Evolutionary conservation across 192 early-diverging fungal genomes (phyloP), one percentile per base, ranked within the genome.

Genomic region (Podila clonocystis): DNA sequence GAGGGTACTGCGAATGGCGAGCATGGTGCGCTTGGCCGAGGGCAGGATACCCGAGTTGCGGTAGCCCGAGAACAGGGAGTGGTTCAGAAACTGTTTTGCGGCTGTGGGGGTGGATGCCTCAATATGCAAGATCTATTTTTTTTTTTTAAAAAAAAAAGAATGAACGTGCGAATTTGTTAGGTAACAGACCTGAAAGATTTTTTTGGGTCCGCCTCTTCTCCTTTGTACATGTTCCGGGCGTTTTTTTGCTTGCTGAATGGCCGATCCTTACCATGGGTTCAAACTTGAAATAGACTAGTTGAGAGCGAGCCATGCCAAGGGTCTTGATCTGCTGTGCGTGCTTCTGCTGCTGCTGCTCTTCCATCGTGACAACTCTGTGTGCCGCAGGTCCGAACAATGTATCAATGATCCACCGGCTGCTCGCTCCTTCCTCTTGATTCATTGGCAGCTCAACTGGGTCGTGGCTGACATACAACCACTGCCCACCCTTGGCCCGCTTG

Each of bases 381-480:
- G 55, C 69, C 26, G 83, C 65, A 2, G 73, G 57, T 24, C 85
- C 87, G 73, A 85, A 86, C 9, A 84, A 34, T 2, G 62, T 48
- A 15, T 79, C 55, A 3, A 84, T 28, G 33, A 85, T 76, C 65
- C 72, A 82, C 9, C 61, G 48, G n/a, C 38, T 48, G 9, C 73
- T 62, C 3, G 33, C 5, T 77, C 12, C 30, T 9, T 70, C 15
- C 24, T 67, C 59, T 12, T 76, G 68, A 26, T 69, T 33, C 15
- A 64, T 55, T 4, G 82, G 80, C 20, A 84, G 49, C 12, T 45
- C 68, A 20, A 87, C 62, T 15, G 85, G 82, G 22, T 85, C 83
- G 69, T 89, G 88, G 19, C 80, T 82, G 17, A 89, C 83, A 64
- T 83, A 86, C 7, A 87, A 52, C 86, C 87, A 89, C 48, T 78